Percentiles rank a stretch among this genome's conserved stretches.
phyloP scores from a whole-genome alignment of 2,329 filamentous ascomycete genomes.

The Fusarium sp. region DNA sequence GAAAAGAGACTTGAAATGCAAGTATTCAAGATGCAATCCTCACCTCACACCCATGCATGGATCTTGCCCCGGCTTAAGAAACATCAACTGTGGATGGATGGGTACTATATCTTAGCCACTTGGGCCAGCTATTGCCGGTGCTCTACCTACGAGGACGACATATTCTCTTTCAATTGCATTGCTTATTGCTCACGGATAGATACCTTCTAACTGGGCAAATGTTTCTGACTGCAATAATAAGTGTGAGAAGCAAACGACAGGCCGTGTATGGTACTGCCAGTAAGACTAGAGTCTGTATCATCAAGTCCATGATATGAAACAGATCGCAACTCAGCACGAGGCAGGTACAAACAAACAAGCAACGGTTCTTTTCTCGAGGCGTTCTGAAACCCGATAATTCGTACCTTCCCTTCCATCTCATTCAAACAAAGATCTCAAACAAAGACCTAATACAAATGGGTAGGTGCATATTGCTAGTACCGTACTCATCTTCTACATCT shows the following conservation, averaged over 20 bases:
- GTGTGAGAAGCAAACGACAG: neutral
- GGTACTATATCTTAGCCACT: conserved; percentile 8
- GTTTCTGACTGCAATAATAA: neutral
- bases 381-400: neutral
- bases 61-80: conserved; percentile 17
- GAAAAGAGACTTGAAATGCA: conserved; percentile 1
- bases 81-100: conserved; percentile 12
- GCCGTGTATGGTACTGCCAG: neutral
- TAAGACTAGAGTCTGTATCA: neutral
- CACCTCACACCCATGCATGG: conserved; percentile 25
- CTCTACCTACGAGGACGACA: neutral
- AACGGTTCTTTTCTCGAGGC: neutral
- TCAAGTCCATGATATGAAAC: neutral
- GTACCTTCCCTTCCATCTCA: neutral
- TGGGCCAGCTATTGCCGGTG: neutral
- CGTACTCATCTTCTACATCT: neutral
- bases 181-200: neutral
- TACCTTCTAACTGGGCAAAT: neutral
- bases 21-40: conserved; percentile 32
- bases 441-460: neutral
- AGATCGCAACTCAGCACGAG: neutral
- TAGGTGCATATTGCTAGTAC: neutral
- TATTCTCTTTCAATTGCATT: neutral
- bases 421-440: neutral
- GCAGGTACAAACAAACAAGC: neutral